A percentile compares a stretch with the other conserved stretches of the same genome.
These are phyloP conservation scores for Agastache rugosa DNA, from an alignment of 257 asterid genomes.

Conservation along the genomic window DNA sequence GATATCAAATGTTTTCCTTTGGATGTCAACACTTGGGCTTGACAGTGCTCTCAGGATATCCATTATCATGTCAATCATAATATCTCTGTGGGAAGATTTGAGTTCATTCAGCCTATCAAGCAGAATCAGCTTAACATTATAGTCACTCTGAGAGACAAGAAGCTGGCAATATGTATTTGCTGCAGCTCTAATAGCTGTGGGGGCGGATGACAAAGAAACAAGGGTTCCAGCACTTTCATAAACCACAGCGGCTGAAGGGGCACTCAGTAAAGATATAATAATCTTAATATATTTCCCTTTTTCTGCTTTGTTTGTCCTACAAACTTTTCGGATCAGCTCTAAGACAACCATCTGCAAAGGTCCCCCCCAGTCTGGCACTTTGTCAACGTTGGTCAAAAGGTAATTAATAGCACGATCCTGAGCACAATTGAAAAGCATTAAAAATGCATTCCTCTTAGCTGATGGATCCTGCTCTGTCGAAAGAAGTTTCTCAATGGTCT, in stretches of 20 bases:
- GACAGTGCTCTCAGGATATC: constrained; percentile 95
- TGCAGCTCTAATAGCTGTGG: constrained; percentile 95
- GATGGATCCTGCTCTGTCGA: constrained; percentile 85
- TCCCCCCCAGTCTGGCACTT: constrained; percentile 92
- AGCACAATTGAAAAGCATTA: constrained; percentile 93
- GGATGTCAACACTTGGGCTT: constrained; percentile 92
- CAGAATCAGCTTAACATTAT: constrained; percentile 90
- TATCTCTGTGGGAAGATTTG: constrained; percentile 78
- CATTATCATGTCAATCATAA: constrained; percentile 95
- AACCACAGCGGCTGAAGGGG: constrained; percentile 94
- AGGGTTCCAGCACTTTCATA: constrained; percentile 99
- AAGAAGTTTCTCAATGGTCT: constrained; percentile 83
- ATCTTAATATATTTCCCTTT: constrained; percentile 94
- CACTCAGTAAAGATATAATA: constrained; percentile 74
- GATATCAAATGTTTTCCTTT: constrained; percentile 93
- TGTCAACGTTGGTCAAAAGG: constrained; percentile 78
- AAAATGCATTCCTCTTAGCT: constrained; percentile 91
- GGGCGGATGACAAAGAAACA: constrained; percentile 94
- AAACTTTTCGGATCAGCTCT: constrained; percentile 91
- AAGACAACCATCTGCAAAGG: constrained; percentile 92
- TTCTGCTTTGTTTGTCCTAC: constrained; percentile 91
- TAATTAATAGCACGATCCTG: constrained; percentile 93
- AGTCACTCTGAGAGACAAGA: constrained; percentile 93
- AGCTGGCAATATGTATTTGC: constrained; percentile 97
- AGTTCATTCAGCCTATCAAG: constrained; percentile 94